These are phyloP conservation scores for Penicillium pulvis DNA, from an alignment of 495 filamentous ascomycete genomes.

Conservation along the genomic window DNA sequence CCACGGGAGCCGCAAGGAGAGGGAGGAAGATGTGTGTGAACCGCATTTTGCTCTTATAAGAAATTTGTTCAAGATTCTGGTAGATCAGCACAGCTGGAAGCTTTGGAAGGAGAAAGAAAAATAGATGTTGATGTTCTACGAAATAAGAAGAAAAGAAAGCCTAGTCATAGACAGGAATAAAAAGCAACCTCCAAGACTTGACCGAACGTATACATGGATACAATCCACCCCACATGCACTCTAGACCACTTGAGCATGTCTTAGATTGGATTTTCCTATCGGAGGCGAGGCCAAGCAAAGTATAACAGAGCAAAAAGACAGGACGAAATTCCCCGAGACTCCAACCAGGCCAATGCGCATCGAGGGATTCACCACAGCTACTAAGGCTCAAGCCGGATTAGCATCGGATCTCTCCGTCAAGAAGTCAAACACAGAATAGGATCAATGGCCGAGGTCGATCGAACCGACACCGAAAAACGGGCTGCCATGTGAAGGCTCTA, in stretches of 20 bases:
- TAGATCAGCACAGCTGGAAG: neutral
- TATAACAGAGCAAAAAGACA: neutral
- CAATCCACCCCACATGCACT: neutral
- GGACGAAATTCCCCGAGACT: constrained; percentile 19
- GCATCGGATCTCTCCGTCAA: constrained; percentile 11
- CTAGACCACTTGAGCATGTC: neutral
- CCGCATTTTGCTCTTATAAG: constrained; percentile 27
- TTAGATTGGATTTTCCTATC: neutral
- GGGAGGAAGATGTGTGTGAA: constrained; percentile 28
- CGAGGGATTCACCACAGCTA: constrained; percentile 12
- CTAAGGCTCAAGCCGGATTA: constrained; percentile 15
- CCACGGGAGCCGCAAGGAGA: constrained; percentile 34
- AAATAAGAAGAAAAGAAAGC: neutral
- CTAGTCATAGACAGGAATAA: neutral
- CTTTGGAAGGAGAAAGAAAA: neutral
- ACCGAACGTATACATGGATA: neutral
- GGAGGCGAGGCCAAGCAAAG: neutral
- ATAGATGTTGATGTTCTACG: neutral
- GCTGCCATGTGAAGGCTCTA: constrained; percentile 16
- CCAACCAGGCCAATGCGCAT: constrained; percentile 7
- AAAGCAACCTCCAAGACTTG: neutral
- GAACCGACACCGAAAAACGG: neutral
- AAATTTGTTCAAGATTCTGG: neutral
- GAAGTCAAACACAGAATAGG: neutral
- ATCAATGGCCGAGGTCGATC: constrained; percentile 22